Percentiles rank a stretch among this genome's conserved stretches.
Evolutionary conservation across 768 basidiomycete species (phyloP).

Genomic region (Coprinellus micaceus): DNA sequence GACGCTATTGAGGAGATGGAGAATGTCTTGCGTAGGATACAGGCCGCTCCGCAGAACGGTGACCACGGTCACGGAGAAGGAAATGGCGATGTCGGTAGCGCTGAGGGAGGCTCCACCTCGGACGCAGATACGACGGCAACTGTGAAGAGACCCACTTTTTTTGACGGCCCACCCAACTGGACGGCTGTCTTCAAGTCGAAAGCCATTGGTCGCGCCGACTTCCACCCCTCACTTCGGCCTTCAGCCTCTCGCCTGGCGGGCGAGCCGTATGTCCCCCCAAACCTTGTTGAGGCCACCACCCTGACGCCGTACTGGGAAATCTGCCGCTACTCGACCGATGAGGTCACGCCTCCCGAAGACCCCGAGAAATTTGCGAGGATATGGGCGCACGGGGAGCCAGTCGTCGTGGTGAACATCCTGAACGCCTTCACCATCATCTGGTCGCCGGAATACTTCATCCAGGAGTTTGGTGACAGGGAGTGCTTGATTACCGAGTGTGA

Average conservation of each 20-base stretch:
- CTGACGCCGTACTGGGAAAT: slow-evolving; percentile 46
- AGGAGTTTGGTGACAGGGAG: slow-evolving; percentile 57
- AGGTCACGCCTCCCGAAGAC: slow-evolving; percentile 45
- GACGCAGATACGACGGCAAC: not conserved
- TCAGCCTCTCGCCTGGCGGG: slow-evolving; percentile 6
- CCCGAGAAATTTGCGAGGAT: slow-evolving; percentile 51
- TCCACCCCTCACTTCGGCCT: not conserved
- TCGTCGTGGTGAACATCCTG: slow-evolving; percentile 70
- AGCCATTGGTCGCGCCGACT: not conserved
- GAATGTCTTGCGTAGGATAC: slow-evolving; percentile 33
- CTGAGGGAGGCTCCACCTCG: not conserved
- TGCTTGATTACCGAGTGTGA: slow-evolving; percentile 84
- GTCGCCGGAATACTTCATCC: slow-evolving; percentile 80
- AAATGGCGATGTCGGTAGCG: not conserved
- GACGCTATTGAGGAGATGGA: slow-evolving; percentile 71
- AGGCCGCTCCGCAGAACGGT: not conserved
- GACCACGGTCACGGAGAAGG: not conserved
- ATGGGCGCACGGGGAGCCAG: slow-evolving; percentile 73
- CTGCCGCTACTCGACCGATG: slow-evolving; percentile 39
- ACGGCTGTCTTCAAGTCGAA: not conserved
- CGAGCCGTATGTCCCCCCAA: slow-evolving; percentile 22
- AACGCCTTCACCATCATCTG: slow-evolving; percentile 65
- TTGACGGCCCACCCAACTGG: not conserved
- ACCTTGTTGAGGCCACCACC: slow-evolving; percentile 19
- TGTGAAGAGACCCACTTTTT: no score